phyloP scores from a whole-genome alignment of 208 protist species.

The Acanthamoeba healyi region DNA sequence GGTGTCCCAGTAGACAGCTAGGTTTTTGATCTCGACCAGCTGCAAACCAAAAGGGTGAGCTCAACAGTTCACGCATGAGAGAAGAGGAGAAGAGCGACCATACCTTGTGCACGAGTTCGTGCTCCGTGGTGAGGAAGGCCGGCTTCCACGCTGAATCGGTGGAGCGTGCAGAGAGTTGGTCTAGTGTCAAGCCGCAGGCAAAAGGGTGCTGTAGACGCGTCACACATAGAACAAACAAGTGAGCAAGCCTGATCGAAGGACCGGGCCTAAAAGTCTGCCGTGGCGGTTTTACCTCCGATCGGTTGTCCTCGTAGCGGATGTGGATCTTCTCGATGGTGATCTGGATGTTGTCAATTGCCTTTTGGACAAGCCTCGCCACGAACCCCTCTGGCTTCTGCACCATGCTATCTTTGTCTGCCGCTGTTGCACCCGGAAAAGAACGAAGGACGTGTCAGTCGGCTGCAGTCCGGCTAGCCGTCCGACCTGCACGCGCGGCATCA shows the following conservation, averaged over 20 bases:
- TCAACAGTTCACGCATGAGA: background rate
- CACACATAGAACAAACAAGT: background rate
- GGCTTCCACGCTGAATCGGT: slow-evolving; percentile 81
- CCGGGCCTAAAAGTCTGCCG: background rate
- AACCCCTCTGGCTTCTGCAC: slow-evolving; percentile 66
- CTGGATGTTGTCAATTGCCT: slow-evolving; percentile 84
- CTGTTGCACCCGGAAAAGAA: background rate
- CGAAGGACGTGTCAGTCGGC: background rate
- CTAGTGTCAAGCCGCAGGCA: slow-evolving; percentile 82
- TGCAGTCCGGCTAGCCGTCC: too few species aligned
- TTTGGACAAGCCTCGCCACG: slow-evolving; percentile 53
- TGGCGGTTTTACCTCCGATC: background rate
- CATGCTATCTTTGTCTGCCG: background rate
- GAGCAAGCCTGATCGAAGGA: background rate
- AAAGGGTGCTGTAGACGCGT: slow-evolving; percentile 54
- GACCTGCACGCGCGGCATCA: too few species aligned
- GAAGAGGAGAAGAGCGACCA: background rate
- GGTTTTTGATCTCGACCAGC: slow-evolving; percentile 75
- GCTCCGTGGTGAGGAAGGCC: slow-evolving; percentile 73
- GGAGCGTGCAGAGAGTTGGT: slow-evolving; percentile 79
- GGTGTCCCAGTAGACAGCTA: slow-evolving; percentile 82
- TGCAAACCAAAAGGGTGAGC: background rate
- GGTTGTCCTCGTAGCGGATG: slow-evolving; percentile 83
- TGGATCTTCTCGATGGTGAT: slow-evolving; percentile 84
- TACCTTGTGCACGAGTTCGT: slow-evolving; percentile 83